Evolutionary conservation across 306 rosid genomes (phyloP), one percentile per base, ranked within the genome.

Genomic region (Quillaja saponaria): DNA sequence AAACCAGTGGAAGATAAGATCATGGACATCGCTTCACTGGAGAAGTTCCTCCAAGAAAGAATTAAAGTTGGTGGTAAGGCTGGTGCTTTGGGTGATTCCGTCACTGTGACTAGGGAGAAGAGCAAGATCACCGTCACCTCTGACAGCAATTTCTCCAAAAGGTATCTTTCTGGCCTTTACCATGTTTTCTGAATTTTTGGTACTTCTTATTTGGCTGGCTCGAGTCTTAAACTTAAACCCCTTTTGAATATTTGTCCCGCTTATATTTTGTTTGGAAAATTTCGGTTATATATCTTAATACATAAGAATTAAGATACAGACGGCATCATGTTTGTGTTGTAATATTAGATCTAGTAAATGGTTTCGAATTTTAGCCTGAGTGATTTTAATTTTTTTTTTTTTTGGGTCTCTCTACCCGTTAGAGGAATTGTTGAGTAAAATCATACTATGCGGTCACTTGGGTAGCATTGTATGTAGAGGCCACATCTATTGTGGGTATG

Each of bases 1-100:
- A 89, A 92, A 81, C 99, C 96, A 5, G 97, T 92, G 33, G 97
- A 92, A 55, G 96, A 92, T 58, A 89, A 89, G 85, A 92, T 92
- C 75, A 92, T 92, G 99, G 99, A 92, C 66, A 79, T 92, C 80
- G 96, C 96, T 2, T 89, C 99, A 1, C 84, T 92, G 0, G 96
- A 92, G 79, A 89, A 92, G 81, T 89, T 92, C 57, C 95, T 92
- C 38, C 97, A 84, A 63, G 99, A 87, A 80, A 80, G 99, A 71
- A 89, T 92, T 64, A 89, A 92, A 78, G 97, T 92, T 3, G 96
- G 95, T 28, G 95, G 97, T 14, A 92, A 92, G 63, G 97, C 99
- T 2, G 88, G 92, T 1, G 88, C 88, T 38, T 81, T 85, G 5
- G 92, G 92, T 2, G 92, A 85, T 28, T 54, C 86, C 2, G 78